A percentile compares a stretch with the other conserved stretches of the same genome.
phyloP scores from a whole-genome alignment of 2,329 filamentous ascomycete genomes.

The Coniochaeta prunicola region DNA sequence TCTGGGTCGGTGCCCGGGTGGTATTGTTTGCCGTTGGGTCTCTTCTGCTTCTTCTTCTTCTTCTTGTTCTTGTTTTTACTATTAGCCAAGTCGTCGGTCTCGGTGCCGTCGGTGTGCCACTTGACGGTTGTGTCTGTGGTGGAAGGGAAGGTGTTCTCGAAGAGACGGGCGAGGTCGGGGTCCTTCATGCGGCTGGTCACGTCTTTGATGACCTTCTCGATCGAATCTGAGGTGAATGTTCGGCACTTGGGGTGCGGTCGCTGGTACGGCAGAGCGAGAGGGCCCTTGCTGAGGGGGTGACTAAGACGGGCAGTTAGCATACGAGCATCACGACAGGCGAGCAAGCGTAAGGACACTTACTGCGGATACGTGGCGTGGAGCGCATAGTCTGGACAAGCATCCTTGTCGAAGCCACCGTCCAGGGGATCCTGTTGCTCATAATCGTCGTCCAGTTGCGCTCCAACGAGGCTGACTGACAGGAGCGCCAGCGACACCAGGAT shows the following conservation, averaged over 20 bases:
- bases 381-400: slow-evolving; percentile 59
- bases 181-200: slow-evolving; percentile 74
- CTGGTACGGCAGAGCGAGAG: slow-evolving; percentile 76
- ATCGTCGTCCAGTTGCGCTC: slow-evolving; percentile 5
- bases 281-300: slow-evolving; percentile 71
- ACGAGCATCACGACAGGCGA: neutral
- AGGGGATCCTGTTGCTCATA: slow-evolving; percentile 20
- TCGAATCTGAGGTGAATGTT: slow-evolving; percentile 79
- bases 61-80: slow-evolving; percentile 7
- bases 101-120: slow-evolving; percentile 68
- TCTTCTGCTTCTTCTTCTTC: slow-evolving; percentile 9
- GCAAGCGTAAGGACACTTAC: slow-evolving; percentile 30
- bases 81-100: neutral
- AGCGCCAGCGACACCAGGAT: slow-evolving; percentile 10
- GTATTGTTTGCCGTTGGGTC: neutral
- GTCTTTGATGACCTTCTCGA: slow-evolving; percentile 81
- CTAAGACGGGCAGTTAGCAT: slow-evolving; percentile 32
- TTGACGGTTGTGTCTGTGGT: slow-evolving; percentile 84
- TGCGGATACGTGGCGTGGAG: slow-evolving; percentile 51
- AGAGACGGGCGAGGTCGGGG: slow-evolving; percentile 81
- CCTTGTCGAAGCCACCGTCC: slow-evolving; percentile 19
- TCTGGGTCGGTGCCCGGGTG: neutral
- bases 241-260: slow-evolving; percentile 74
- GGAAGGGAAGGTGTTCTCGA: slow-evolving; percentile 92
- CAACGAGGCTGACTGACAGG: slow-evolving; percentile 3